Percentiles rank a stretch among this genome's conserved stretches.
Evolutionary conservation across 768 basidiomycete species (phyloP).

Genomic region (Trametes elegans): DNA sequence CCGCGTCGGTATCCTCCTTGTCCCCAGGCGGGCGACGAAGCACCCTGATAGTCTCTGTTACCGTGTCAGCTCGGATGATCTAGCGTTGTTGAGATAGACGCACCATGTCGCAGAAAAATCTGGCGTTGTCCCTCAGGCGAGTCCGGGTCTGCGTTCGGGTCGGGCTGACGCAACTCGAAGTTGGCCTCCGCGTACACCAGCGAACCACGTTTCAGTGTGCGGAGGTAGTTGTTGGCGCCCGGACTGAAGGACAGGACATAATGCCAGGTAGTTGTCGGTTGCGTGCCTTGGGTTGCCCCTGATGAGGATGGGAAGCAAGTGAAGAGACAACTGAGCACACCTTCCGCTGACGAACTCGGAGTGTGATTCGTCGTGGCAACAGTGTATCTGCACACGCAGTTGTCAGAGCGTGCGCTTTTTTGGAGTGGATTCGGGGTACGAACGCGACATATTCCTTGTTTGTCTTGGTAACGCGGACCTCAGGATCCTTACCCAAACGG

Average conservation of each 20-base stretch:
- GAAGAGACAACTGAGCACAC: slow-evolving; percentile 23
- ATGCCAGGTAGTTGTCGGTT: slow-evolving; percentile 68
- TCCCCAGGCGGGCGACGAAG: slow-evolving; percentile 29
- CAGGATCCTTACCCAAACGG: slow-evolving; percentile 67
- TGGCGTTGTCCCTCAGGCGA: slow-evolving; percentile 75
- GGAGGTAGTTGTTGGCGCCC: slow-evolving; percentile 58
- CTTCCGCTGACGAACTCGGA: slow-evolving; percentile 66
- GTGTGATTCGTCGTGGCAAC: slow-evolving; percentile 68
- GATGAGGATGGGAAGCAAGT: no score
- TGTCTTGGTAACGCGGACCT: slow-evolving; percentile 61
- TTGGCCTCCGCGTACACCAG: slow-evolving; percentile 80
- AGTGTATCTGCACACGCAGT: slow-evolving; percentile 51
- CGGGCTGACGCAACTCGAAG: slow-evolving; percentile 75
- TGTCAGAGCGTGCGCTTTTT: background rate
- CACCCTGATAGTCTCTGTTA: slow-evolving; percentile 54
- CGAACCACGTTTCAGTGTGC: slow-evolving; percentile 63
- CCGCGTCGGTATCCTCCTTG: slow-evolving; percentile 1
- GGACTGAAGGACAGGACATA: slow-evolving; percentile 72
- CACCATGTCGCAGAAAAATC: slow-evolving; percentile 81
- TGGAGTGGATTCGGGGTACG: slow-evolving; percentile 28
- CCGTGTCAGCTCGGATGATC: slow-evolving; percentile 6
- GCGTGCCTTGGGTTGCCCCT: no score
- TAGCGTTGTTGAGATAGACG: background rate
- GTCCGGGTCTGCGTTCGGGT: slow-evolving; percentile 59
- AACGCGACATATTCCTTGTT: slow-evolving; percentile 80